Conservation (phyloP, 2,329 filamentous ascomycete genomes). For the Chalara sp. region DNA sequence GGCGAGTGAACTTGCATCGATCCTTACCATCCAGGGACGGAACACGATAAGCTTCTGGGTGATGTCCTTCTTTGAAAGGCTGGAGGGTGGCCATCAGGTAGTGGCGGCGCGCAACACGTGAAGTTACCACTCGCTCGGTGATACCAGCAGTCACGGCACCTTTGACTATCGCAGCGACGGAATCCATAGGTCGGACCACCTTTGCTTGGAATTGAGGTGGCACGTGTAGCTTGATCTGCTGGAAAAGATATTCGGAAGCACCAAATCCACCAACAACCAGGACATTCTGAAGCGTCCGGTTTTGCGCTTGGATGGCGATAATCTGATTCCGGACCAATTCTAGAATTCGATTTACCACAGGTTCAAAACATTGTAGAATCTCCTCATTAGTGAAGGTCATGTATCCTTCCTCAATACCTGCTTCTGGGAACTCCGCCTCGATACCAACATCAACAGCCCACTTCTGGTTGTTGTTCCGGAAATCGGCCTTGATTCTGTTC, state of each 20-base stretch:
- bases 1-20: constrained; percentile 94
- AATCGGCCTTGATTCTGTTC: constrained; percentile 98
- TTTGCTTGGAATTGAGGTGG: constrained; percentile 98
- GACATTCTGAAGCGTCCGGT: constrained; percentile 89
- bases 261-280: constrained; percentile 96
- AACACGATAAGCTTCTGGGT: constrained; percentile 96
- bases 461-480: constrained; percentile 98
- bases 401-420: constrained; percentile 96
- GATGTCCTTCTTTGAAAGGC: constrained; percentile 97
- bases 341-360: constrained; percentile 92
- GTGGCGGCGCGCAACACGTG: constrained; percentile 92
- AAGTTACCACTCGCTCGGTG: constrained; percentile 92
- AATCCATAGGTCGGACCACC: constrained; percentile 98
- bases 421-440: constrained; percentile 95
- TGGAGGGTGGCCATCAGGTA: constrained; percentile 99
- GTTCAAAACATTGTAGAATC: constrained; percentile 97
- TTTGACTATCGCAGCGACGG: constrained; percentile 96
- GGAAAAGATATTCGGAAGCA: constrained; percentile 97
- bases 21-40: constrained; percentile 96
- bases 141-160: constrained; percentile 97
- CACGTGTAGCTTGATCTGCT: constrained; percentile 98
- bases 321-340: constrained; percentile 97
- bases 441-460: constrained; percentile 99
- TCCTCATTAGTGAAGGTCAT: constrained; percentile 99
- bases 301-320: constrained; percentile 97